Conservation (phyloP, 1,284 basidiomycete genomes). For the Ceratorhiza oryzae-sativae region DNA sequence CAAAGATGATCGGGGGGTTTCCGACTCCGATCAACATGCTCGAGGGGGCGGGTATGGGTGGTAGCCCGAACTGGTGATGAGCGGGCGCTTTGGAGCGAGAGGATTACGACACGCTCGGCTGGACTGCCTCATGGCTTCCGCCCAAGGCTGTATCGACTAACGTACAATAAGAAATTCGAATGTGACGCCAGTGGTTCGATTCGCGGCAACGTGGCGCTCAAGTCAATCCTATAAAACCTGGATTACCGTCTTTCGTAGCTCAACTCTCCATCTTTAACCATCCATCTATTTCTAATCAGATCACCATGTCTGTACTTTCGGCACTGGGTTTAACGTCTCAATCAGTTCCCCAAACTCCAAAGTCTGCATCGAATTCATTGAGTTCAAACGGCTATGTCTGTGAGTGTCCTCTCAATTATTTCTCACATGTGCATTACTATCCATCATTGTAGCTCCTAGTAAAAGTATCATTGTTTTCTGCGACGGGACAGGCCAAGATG, state of each 20-base stretch:
- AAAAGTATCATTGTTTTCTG: constrained; percentile 36
- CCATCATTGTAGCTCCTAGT: not conserved
- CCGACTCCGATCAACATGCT: no score
- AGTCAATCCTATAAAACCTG: not conserved
- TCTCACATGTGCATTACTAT: no score
- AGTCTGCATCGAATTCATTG: not conserved
- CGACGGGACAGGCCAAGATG: constrained; percentile 35
- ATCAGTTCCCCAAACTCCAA: not conserved
- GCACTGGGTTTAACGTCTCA: not conserved
- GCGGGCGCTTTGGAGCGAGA: constrained; percentile 4
- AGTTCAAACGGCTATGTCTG: not conserved
- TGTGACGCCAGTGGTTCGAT: no score
- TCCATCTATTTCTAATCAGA: not conserved
- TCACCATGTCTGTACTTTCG: not conserved
- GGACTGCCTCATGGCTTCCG: not conserved
- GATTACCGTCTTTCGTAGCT: not conserved
- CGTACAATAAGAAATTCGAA: not conserved
- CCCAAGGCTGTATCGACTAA: not conserved
- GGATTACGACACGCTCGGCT: not conserved
- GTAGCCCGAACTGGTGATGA: not conserved
- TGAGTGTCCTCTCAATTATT: no score
- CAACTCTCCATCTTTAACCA: not conserved
- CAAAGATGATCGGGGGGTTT: no score
- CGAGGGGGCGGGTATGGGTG: no score
- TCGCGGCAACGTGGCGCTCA: not conserved